A percentile compares a stretch with the other conserved stretches of the same genome.
These are phyloP conservation scores for Lachancea dasiensis DNA, from an alignment of 805 yeast genomes.

Conservation along the genomic window DNA sequence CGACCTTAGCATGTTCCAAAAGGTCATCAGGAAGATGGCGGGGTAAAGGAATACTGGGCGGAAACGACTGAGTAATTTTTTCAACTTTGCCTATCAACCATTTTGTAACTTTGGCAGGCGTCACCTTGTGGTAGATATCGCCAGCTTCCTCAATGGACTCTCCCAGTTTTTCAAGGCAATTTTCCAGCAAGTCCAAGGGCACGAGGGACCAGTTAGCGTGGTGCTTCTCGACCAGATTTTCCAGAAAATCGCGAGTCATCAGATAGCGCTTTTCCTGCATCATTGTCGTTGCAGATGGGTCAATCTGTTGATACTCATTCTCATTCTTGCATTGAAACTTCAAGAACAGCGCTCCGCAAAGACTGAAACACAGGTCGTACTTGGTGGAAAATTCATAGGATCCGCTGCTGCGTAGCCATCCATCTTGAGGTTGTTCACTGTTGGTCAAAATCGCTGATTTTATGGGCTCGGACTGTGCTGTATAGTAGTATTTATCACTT, in stretches of 20 bases:
- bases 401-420: conserved; percentile 19
- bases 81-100: conserved; percentile 38
- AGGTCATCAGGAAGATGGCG: conserved; percentile 27
- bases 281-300: background rate
- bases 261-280: conserved; percentile 19
- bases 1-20: conserved; percentile 33
- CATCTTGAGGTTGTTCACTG: conserved; percentile 19
- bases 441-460: conserved; percentile 25
- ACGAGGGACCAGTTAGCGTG: conserved; percentile 23
- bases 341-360: conserved; percentile 23
- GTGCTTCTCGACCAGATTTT: conserved; percentile 28
- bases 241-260: conserved; percentile 29
- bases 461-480: conserved; percentile 19
- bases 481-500: conserved; percentile 24
- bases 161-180: conserved; percentile 32
- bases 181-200: conserved; percentile 16
- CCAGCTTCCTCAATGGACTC: conserved; percentile 40
- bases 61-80: conserved; percentile 35
- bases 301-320: conserved; percentile 15
- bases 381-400: conserved; percentile 14
- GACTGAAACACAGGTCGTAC: conserved; percentile 24
- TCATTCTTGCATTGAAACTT: conserved; percentile 15
- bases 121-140: conserved; percentile 41
- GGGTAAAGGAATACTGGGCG: conserved; percentile 33
- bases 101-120: conserved; percentile 33